phyloP scores from a whole-genome alignment of 1,139 yeast genomes.

The Yamadazyma siamensis region DNA sequence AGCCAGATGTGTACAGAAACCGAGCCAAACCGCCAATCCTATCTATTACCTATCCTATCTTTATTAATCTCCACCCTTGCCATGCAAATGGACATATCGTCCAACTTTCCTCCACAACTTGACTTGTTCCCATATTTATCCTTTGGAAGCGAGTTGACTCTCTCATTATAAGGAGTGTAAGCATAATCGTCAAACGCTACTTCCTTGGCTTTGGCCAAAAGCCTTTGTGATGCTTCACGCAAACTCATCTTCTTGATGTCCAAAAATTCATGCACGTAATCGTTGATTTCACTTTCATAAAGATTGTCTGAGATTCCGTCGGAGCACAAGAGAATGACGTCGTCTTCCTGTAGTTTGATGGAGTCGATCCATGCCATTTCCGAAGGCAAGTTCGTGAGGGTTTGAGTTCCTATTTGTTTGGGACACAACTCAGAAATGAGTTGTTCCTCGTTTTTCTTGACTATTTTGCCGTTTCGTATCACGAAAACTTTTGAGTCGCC shows the following conservation, averaged over 20 bases:
- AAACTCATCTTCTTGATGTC: conserved; percentile 25
- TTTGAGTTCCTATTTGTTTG: conserved; percentile 55
- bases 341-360: conserved; percentile 36
- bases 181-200: conserved; percentile 55
- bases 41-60: conserved; percentile 1
- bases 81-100: conserved; percentile 52
- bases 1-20: neutral
- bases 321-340: conserved; percentile 46
- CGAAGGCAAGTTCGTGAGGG: conserved; percentile 42
- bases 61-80: conserved; percentile 38
- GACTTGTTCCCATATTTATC: conserved; percentile 27
- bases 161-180: conserved; percentile 53
- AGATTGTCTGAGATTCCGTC: conserved; percentile 57
- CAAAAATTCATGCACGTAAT: conserved; percentile 32
- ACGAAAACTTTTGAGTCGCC: conserved; percentile 55
- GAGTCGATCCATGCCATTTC: conserved; percentile 49
- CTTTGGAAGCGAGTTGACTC: conserved; percentile 43
- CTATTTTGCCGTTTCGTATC: conserved; percentile 45
- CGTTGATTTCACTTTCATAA: conserved; percentile 45
- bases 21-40: neutral
- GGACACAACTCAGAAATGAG: conserved; percentile 49
- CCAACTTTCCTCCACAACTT: conserved; percentile 53
- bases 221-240: conserved; percentile 36
- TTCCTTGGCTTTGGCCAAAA: conserved; percentile 45
- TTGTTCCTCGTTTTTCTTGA: conserved; percentile 47